Evolutionary conservation across 352 stramenopile genomes (phyloP), one percentile per base, ranked within the genome.

Genomic region (Globisporangium cederbergense): DNA sequence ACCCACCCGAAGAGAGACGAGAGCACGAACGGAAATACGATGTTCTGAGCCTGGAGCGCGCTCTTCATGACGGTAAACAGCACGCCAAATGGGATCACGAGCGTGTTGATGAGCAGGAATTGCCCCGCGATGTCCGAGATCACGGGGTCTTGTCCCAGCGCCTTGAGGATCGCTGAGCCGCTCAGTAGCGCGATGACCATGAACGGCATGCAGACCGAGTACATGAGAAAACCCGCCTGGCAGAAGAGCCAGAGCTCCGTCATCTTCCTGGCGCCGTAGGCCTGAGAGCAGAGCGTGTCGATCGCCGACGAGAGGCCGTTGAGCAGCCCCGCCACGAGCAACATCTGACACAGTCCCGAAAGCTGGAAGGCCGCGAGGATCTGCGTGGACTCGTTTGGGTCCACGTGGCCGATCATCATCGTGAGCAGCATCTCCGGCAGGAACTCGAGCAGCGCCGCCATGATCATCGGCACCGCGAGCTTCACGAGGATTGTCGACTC

Each of bases 401-500:
- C 38, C 38, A 43, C 38, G 38, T 43, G 38, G 13, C 60, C 49
- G 18, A 65, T 30, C 38, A 32, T 50, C 22, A 43, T 43, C 38
- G 38, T 43, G 7, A 43, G 38, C 38, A 43, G 38, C 38, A 43
- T 43, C 38, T 43, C 38, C 38, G 38, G 38, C 38, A 43, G 38
- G 38, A 43, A 43, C 38, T 43, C 38, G 38, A 43, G 38, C 38
- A 43, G 7, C 8, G 38, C 38, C 38, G 38, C 38, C 38, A 43
- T 4, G 11, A 75, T 14, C 5, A 67, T 62, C 2, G 59, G 66
- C 8, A 60, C 28, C 20, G 47, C 47, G 47, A 53, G 47, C 47
- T 53, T 53, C 8, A 73, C 38, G 9, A 79, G 50, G 28, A 71
- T 40, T 36, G 66, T 14, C 5, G 54, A 42, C 45, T 84, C 76